Evolutionary conservation across 2,329 filamentous ascomycete genomes (phyloP), one percentile per base, ranked within the genome.

Genomic region (Colletotrichum echinochloae): DNA sequence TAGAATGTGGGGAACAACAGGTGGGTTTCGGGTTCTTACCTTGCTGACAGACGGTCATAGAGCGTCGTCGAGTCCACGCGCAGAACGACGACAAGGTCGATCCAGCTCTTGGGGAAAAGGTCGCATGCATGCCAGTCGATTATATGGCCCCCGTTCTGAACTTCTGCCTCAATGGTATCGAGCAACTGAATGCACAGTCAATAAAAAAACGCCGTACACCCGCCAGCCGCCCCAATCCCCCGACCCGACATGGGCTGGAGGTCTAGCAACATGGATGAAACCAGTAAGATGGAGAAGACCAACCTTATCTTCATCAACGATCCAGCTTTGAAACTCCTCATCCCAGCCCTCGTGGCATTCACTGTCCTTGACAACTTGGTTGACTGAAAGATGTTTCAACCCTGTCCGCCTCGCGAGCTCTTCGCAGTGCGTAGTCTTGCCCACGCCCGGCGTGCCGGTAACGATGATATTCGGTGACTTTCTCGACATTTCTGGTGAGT

Each of bases 61-160:
- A 97, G 87, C 18, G 92, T 84, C 26, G 88, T 89, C 23, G 94
- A 94, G 75, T 96, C 90, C 66, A 93, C 94, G 55, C 96, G 88
- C 73, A 99, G 81, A 65, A 99, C 96, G 6, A 98, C 92, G 0
- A 99, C 95, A 2, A 99, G 88, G 79, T 99, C 96, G 78, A 99
- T 92, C 94, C 95, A 97, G 77, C 92, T 92, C 79, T 92, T 91
- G 2, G 96, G 96, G 78, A 98, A 98, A 28, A 98, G 83, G 77
- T 98, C 96, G 83, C 95, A 98, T 2, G 95, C 95, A 82, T 99
- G 96, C 95, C 96, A 99, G 83, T 99, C 96, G 77, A 99, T 92
- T 75, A 99, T 90, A 80, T 90, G 93, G 26, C 96, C 96, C 67
- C 95, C 95, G 26, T 88, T 83, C 73, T 91, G 88, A 48, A 93